phyloP scores from a whole-genome alignment of 1,139 yeast species.

The Yamadazyma sp. region DNA sequence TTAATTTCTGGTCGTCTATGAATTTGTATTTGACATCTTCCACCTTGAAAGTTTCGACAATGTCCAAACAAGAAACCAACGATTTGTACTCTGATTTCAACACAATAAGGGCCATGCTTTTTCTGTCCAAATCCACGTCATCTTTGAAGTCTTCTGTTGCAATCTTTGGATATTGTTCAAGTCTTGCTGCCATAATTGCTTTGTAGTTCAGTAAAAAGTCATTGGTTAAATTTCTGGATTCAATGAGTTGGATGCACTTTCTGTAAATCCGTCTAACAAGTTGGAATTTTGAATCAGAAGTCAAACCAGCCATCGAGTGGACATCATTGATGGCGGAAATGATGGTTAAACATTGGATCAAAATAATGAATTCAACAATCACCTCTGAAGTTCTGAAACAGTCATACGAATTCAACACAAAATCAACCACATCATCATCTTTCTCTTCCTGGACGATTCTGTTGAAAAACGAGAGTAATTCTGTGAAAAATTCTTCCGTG shows the following conservation, averaged over 20 bases:
- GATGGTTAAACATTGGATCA: slow-evolving; percentile 53
- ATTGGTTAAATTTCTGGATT: slow-evolving; percentile 39
- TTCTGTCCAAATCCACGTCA: slow-evolving; percentile 17
- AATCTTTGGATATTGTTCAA: slow-evolving; percentile 42
- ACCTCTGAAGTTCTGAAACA: slow-evolving; percentile 58
- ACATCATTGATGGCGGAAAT: slow-evolving; percentile 34
- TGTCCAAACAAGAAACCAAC: slow-evolving; percentile 39
- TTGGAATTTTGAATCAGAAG: slow-evolving; percentile 27
- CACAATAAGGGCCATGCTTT: slow-evolving; percentile 52
- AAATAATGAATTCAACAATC: slow-evolving; percentile 52
- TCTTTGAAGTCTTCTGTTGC: slow-evolving; percentile 22
- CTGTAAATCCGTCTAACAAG: slow-evolving; percentile 44
- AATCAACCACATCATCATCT: slow-evolving; percentile 46
- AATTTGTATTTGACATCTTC: slow-evolving; percentile 29
- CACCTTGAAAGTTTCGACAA: slow-evolving; percentile 29
- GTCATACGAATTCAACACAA: slow-evolving; percentile 60
- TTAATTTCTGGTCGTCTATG: slow-evolving; percentile 57
- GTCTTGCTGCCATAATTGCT: slow-evolving; percentile 31
- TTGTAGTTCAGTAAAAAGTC: slow-evolving; percentile 31
- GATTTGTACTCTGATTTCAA: slow-evolving; percentile 54
- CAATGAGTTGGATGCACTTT: slow-evolving; percentile 50
- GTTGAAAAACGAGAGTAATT: slow-evolving; percentile 27
- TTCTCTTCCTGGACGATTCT: slow-evolving; percentile 26
- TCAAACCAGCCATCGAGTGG: slow-evolving; percentile 29
- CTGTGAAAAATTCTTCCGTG: slow-evolving; percentile 23